Conservation (phyloP, 2,329 filamentous ascomycete genomes). For the Verruconis gallopava region DNA sequence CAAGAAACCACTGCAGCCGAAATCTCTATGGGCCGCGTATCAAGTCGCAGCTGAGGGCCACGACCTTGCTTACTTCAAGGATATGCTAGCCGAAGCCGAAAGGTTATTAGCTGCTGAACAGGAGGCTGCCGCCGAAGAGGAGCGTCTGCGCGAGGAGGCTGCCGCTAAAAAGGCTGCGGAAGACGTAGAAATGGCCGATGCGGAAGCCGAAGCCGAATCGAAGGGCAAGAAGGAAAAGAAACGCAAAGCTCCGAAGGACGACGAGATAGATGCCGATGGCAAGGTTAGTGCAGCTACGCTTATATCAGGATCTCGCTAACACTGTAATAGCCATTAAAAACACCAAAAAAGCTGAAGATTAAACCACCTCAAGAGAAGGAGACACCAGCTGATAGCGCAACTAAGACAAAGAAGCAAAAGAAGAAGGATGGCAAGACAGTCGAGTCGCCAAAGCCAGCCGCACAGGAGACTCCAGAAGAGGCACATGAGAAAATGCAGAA, state of each 20-base stretch:
- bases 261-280: conserved; percentile 1
- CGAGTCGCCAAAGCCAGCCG: conserved; percentile 32
- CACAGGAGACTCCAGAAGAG: conserved; percentile 42
- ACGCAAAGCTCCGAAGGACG: conserved; percentile 33
- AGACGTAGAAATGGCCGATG: conserved; percentile 26
- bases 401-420: conserved; percentile 37
- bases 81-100: conserved; percentile 51
- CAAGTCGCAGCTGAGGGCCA: conserved; percentile 66
- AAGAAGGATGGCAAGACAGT: conserved; percentile 49
- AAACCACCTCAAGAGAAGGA: conserved; percentile 17
- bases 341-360: conserved; percentile 32
- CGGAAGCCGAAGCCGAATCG: conserved; percentile 16
- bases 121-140: conserved; percentile 51
- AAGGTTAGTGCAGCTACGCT: conserved; percentile 20
- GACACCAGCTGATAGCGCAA: conserved; percentile 32
- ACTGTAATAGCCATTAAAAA: conserved; percentile 28
- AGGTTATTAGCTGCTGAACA: conserved; percentile 41
- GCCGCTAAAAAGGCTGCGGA: conserved; percentile 25
- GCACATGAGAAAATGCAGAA: conserved; percentile 45
- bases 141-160: conserved; percentile 42
- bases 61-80: conserved; percentile 71
- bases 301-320: background rate
- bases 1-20: conserved; percentile 68
- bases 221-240: conserved; percentile 23
- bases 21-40: conserved; percentile 68